phyloP scores from a whole-genome alignment of 768 basidiomycete genomes.

The Nidularia pulvinata region DNA sequence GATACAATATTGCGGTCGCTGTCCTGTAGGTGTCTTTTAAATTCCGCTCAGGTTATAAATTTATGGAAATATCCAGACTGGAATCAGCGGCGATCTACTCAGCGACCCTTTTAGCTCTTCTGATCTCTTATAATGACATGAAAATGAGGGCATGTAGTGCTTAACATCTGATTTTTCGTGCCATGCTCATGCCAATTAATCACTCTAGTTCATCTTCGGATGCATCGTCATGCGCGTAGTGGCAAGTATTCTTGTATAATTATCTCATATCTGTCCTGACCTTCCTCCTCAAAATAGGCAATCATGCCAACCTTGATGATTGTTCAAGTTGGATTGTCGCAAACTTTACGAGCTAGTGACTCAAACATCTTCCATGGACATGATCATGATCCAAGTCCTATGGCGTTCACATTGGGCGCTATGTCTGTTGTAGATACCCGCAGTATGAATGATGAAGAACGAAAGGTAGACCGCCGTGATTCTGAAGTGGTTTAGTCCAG shows the following conservation, averaged over 20 bases:
- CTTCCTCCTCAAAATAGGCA: conserved; percentile 6
- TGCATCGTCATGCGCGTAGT: conserved; percentile 18
- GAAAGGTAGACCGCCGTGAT: too few species aligned
- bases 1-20: conserved; percentile 9
- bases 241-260: conserved; percentile 10
- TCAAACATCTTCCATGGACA: too few species aligned
- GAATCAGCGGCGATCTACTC: not conserved
- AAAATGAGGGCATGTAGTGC: not conserved
- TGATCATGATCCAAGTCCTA: too few species aligned
- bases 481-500: too few species aligned
- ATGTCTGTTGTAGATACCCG: too few species aligned
- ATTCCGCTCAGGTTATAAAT: not conserved
- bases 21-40: conserved; percentile 7
- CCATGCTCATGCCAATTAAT: not conserved
- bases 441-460: too few species aligned
- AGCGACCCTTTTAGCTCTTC: not conserved
- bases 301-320: conserved; percentile 22
- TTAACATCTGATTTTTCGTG: too few species aligned
- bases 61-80: not conserved
- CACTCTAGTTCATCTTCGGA: conserved; percentile 10
- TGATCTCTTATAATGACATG: not conserved
- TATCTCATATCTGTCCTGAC: not conserved
- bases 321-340: conserved; percentile 18
- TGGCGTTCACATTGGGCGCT: too few species aligned
- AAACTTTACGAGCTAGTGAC: not conserved